These are phyloP conservation scores for Penium margaritaceum DNA, from an alignment of 139 green algal genomes.

Conservation along the genomic window DNA sequence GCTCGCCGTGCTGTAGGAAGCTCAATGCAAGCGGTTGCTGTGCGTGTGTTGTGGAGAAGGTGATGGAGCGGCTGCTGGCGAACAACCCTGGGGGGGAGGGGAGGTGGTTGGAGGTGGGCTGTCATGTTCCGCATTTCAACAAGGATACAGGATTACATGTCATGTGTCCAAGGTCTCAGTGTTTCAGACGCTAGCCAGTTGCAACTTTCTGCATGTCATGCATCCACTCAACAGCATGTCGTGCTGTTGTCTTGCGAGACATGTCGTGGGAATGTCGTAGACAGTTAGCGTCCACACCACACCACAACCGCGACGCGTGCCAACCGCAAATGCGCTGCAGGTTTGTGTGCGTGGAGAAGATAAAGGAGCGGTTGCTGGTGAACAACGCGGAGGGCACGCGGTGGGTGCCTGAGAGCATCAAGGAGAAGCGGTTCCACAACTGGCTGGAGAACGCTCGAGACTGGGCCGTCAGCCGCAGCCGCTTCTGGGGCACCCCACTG, in stretches of 20 bases:
- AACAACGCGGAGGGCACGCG: constrained; percentile 84
- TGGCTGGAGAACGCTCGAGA: constrained; percentile 93
- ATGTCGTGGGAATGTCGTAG: no score
- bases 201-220: background rate
- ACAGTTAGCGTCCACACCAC: background rate
- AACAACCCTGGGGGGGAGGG: no score
- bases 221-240: no score
- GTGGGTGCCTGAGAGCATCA: constrained; percentile 89
- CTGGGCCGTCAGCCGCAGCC: constrained; percentile 73
- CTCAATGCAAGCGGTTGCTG: no score
- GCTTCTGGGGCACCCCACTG: constrained; percentile 97
- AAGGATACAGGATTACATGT: no score
- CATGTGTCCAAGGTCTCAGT: no score
- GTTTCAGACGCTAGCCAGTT: background rate
- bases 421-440: constrained; percentile 97
- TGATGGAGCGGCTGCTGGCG: no score
- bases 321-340: background rate
- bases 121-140: no score
- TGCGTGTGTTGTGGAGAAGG: no score
- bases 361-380: constrained; percentile 78
- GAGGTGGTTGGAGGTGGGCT: no score
- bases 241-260: no score
- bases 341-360: constrained; percentile 82
- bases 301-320: background rate
- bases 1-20: no score